Evolutionary conservation across 305 asterid genomes (phyloP), one percentile per base, ranked within the genome.

Genomic region (Fraxinus platypoda): DNA sequence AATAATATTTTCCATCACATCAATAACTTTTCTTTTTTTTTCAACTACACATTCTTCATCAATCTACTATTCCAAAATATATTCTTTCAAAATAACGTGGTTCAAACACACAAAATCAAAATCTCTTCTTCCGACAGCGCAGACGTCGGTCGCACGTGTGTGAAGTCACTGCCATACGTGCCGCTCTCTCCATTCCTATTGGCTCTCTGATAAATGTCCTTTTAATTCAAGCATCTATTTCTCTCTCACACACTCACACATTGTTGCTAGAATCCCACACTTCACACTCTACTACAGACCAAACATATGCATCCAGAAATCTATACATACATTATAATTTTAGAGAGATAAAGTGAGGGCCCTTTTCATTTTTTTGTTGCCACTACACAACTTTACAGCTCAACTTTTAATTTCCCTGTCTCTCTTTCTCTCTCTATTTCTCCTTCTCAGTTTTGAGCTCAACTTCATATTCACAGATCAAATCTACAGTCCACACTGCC

Each of bases 131-230:
- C 25, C n/a, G 38, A 2, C 70, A 54, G 34, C 75, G 54, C 54
- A 12, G 71, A 75, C 85, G 91, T 88, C 91, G 89, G 89, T 81
- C 88, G 81, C 86, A 74, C 84, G 82, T 70, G 88, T 84, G 82
- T 54, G 73, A 41, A 28, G 84, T 88, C 85, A 81, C 83, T 72
- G 62, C 77, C 77, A 70, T 87, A 86, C 89, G 88, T 81, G 89
- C 87, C 74, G 31, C 78, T 72, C 75, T 71, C 75, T 77, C 82
- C 81, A 9, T 49, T 77, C 52, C 66, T 25, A 84, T 72, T 83
- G 83, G 86, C 79, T 74, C 70, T 33, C 75, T 17, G 15, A 23
- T 64, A 28, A 33, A 30, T 80, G 37, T 81, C 82, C 8, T 38
- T 57, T 57, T 59, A 7, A 37, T 9, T 4, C 57, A 8, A 57